Base-by-base conservation (phyloP, 2,329 filamentous ascomycete species). In the Beauveria bassiana region DNA sequence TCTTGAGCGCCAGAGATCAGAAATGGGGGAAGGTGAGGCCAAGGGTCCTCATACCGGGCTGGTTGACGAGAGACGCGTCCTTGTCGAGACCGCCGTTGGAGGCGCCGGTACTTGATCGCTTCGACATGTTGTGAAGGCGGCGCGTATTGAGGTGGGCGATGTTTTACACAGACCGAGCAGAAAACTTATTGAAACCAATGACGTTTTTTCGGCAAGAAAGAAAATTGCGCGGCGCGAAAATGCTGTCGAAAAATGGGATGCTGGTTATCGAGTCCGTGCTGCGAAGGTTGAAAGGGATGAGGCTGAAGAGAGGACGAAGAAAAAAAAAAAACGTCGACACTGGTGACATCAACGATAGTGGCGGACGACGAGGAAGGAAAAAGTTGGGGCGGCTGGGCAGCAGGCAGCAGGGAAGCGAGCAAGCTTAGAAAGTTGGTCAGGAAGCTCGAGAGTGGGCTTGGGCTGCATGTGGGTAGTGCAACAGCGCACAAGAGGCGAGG, bases 91-190 rank as follows among this genome's bases (percentile, higher is more conserved):
- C 68, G 61, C 70, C 71, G 31, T 53, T 53, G 54, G 47, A 47
- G 47, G 73, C 75, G 64, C 71, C 73, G 71, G 45, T 46, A 49
- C 45, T 50, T 58, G 77, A 81, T 78, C 86, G 78, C 78, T 85
- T 86, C 64, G 86, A 88, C 86, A 89, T 89, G 69, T 49, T 73
- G 61, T 57, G 50, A 42, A 42, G 50, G 22, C 22, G 7, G n/a
- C n/a, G 45, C n/a, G 54, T 18, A 9, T 42, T 20, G 61, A 57
- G 20, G 26, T 38, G 34, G 34, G 34, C 34, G 34, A 38, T 38
- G 34, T 5, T 38, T 6, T 38, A 38, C 14, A 38, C 34, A 38
- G 34, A 38, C 34, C 12, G 14, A 16, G 34, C 12, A 38, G 5
- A 38, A 38, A 16, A 16, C 14, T 38, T 14, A 16, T 16, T 16